Evolutionary conservation across 352 stramenopile species (phyloP).

Genomic region (Phytophthora palmivora): DNA sequence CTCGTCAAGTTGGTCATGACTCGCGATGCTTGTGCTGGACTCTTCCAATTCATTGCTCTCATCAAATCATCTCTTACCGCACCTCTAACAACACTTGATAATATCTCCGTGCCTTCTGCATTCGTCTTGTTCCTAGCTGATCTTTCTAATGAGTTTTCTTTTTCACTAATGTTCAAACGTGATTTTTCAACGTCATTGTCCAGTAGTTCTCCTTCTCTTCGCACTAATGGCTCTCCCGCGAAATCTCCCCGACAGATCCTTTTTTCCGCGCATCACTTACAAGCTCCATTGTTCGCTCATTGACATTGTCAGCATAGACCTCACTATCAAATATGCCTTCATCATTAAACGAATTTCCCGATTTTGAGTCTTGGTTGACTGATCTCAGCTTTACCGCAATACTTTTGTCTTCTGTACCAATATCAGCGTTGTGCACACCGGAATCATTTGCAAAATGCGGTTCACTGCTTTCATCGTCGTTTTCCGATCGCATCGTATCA

Average conservation of each 20-base stretch:
- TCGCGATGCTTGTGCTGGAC: neutral
- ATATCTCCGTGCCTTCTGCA: neutral
- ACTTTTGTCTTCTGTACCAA: neutral
- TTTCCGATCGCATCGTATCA: constrained; percentile 18
- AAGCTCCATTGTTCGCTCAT: constrained; percentile 2
- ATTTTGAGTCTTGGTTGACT: neutral
- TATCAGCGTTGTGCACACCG: neutral
- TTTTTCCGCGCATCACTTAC: no score
- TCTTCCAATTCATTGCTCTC: constrained; percentile 2
- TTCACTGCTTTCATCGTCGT: constrained; percentile 3
- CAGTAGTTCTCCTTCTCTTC: neutral
- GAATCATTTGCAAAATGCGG: neutral
- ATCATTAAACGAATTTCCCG: constrained; percentile 12
- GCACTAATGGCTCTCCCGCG: constrained; percentile 7
- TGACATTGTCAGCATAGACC: neutral
- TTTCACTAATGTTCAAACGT: neutral
- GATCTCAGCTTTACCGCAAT: neutral
- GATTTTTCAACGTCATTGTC: constrained; percentile 1
- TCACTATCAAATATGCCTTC: constrained; percentile 14
- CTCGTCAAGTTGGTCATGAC: no score
- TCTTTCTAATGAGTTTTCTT: no score
- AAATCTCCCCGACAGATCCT: constrained; percentile 1
- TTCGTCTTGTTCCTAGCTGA: no score
- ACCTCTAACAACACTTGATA: neutral
- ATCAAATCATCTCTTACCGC: neutral